phyloP scores from a whole-genome alignment of 2,329 filamentous ascomycete genomes.

The Penicillium brevicompactum region DNA sequence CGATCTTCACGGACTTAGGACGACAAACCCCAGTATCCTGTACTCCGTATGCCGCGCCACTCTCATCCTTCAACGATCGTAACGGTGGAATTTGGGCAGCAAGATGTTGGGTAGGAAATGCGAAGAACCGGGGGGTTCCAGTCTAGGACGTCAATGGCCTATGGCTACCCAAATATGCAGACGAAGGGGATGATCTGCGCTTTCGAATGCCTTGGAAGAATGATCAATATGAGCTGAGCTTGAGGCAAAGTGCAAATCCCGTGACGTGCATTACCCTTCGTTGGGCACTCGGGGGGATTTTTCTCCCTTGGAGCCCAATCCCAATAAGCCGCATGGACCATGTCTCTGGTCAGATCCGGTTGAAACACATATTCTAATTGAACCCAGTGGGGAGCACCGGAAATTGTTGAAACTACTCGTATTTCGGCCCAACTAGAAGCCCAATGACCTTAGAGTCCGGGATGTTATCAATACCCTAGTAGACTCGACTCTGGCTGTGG shows the following conservation, averaged over 20 bases:
- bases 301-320: constrained; percentile 24
- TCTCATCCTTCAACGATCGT: constrained; percentile 12
- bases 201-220: constrained; percentile 2
- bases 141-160: constrained; percentile 13
- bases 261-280: constrained; percentile 12
- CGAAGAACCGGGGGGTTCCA: constrained; percentile 13
- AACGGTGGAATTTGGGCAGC: constrained; percentile 22
- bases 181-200: constrained; percentile 18
- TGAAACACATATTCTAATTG: background rate
- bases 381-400: background rate
- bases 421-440: constrained; percentile 23
- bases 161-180: constrained; percentile 15
- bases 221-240: constrained; percentile 17
- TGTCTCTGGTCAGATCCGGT: constrained; percentile 8
- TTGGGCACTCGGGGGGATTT: constrained; percentile 15
- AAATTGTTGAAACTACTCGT: background rate
- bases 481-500: background rate
- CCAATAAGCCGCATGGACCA: constrained; percentile 23
- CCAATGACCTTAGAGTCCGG: constrained; percentile 16
- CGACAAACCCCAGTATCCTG: background rate
- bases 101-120: constrained; percentile 22
- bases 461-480: constrained; percentile 7
- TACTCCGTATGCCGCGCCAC: constrained; percentile 3
- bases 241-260: constrained; percentile 14
- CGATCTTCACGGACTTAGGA: constrained; percentile 14